These are phyloP conservation scores for Wallacemonas sp. DNA, from an alignment of 208 protist species.

Conservation along the genomic window DNA sequence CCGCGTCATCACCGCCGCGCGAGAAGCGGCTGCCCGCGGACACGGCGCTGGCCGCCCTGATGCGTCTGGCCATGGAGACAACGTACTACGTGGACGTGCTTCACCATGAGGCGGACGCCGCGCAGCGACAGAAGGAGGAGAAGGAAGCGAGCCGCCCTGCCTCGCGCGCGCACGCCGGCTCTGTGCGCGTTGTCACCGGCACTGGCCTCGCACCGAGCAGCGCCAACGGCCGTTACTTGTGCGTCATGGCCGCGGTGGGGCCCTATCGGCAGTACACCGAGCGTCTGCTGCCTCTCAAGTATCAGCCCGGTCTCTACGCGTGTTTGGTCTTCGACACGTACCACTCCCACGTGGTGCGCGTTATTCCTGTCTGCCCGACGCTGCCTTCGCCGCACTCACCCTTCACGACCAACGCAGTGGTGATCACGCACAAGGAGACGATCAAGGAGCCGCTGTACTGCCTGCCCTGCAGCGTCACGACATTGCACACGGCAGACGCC, in stretches of 20 bases:
- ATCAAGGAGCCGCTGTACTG: slow-evolving; percentile 57
- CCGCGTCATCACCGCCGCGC: neutral
- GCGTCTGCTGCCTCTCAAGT: slow-evolving; percentile 40
- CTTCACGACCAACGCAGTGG: slow-evolving; percentile 38
- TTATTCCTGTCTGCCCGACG: slow-evolving; percentile 67
- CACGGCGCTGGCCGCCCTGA: neutral
- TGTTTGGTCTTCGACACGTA: slow-evolving; percentile 74
- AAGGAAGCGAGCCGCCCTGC: too few species aligned
- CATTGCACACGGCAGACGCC: slow-evolving; percentile 23
- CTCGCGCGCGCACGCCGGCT: neutral
- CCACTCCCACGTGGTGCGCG: slow-evolving; percentile 54
- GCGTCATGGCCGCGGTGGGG: slow-evolving; percentile 68
- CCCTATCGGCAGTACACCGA: slow-evolving; percentile 51
- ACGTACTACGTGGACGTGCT: slow-evolving; percentile 30
- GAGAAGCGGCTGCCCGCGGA: slow-evolving; percentile 5
- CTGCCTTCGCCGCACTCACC: slow-evolving; percentile 28
- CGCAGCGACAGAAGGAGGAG: neutral
- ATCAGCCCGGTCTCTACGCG: slow-evolving; percentile 58
- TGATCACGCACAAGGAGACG: slow-evolving; percentile 22
- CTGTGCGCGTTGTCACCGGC: neutral
- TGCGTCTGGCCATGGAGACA: slow-evolving; percentile 20
- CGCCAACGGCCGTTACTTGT: slow-evolving; percentile 72
- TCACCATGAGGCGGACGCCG: neutral
- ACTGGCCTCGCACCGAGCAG: slow-evolving; percentile 42
- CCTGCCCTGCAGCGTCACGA: slow-evolving; percentile 51